Evolutionary conservation across 2,329 filamentous ascomycete genomes (phyloP), one percentile per base, ranked within the genome.

Genomic region (Colletotrichum euphorbiae): DNA sequence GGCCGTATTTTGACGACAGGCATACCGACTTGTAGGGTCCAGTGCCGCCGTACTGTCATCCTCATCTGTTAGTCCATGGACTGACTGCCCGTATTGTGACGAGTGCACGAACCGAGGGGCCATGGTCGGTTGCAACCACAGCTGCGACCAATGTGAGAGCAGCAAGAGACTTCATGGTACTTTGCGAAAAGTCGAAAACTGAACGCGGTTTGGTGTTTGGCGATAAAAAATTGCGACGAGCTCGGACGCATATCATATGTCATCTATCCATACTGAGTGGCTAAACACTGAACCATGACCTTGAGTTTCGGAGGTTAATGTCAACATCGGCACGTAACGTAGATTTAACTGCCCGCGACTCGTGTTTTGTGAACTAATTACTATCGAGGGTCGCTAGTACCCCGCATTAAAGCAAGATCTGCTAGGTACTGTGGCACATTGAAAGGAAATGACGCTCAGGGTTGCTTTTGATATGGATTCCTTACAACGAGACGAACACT

Each of bases 1-100:
- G 12, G 15, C 12, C 0, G 7, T 13, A 6, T 8, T 0, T 12
- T 24, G 19, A n/a, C 0, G 0, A 1, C 4, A 3, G 19, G 12
- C 62, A 19, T 52, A 65, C 62, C 55, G 62, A 65, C 28, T 65
- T 65, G 28, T 52, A 59, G 13, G 62, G 62, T 3, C 62, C 62
- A 36, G 42, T 51, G 2, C 62, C 62, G 2, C 54, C 62, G 17
- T 65, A 65, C 62, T 65, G 8, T n/a, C 17, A n/a, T 2, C 28
- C 0, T 1, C 3, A 7, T 9, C 21, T 28, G 52, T 51, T 11
- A 51, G 31, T 13, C 3, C 13, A 31, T 6, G 0, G 8, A 0
- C 13, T 4, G 11, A 7, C 13, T 1, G 19, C 0, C 1, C 7
- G 21, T 12, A 28, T 0, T 21, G 1, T 4, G 0, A 1, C 2